phyloP scores from a whole-genome alignment of 495 filamentous ascomycete species.

The Penicillium robsamsonii region DNA sequence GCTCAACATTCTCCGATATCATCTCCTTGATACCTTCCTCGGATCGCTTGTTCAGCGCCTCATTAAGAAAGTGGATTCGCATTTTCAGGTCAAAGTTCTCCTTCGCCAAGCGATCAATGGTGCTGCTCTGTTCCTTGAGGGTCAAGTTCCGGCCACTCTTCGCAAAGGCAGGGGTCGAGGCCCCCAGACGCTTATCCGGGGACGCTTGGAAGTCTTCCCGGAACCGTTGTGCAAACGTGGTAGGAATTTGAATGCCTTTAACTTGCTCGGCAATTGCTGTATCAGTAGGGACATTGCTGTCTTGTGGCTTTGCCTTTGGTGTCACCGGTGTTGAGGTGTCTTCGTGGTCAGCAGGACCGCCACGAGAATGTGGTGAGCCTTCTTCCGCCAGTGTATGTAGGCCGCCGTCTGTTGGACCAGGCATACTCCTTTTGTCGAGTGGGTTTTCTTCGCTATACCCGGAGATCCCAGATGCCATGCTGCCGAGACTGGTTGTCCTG shows the following conservation, averaged over 20 bases:
- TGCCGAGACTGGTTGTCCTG: slow-evolving; percentile 84
- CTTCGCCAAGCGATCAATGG: slow-evolving; percentile 91
- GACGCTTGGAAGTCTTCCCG: slow-evolving; percentile 56
- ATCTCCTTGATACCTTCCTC: slow-evolving; percentile 97
- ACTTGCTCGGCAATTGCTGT: slow-evolving; percentile 86
- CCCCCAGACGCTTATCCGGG: slow-evolving; percentile 52
- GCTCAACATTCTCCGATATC: slow-evolving; percentile 93
- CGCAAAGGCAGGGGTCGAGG: slow-evolving; percentile 52
- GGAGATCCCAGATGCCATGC: slow-evolving; percentile 89
- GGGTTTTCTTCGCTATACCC: slow-evolving; percentile 62
- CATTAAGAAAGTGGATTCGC: slow-evolving; percentile 94
- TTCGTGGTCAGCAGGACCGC: slow-evolving; percentile 28
- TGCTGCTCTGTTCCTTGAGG: slow-evolving; percentile 93
- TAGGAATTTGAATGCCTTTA: slow-evolving; percentile 83
- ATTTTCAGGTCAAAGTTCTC: slow-evolving; percentile 95
- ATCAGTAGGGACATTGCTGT: slow-evolving; percentile 67
- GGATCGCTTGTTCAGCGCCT: slow-evolving; percentile 86
- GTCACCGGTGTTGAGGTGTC: slow-evolving; percentile 36
- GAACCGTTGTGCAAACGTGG: slow-evolving; percentile 82
- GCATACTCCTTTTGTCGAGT: slow-evolving; percentile 39
- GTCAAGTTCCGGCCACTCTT: slow-evolving; percentile 80
- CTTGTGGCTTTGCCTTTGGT: slow-evolving; percentile 48
- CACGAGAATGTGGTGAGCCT: slow-evolving; percentile 38
- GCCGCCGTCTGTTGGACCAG: slow-evolving; percentile 47
- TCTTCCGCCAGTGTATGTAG: slow-evolving; percentile 64